phyloP scores from a whole-genome alignment of 148 eudicot species.

The Spergularia marina region DNA sequence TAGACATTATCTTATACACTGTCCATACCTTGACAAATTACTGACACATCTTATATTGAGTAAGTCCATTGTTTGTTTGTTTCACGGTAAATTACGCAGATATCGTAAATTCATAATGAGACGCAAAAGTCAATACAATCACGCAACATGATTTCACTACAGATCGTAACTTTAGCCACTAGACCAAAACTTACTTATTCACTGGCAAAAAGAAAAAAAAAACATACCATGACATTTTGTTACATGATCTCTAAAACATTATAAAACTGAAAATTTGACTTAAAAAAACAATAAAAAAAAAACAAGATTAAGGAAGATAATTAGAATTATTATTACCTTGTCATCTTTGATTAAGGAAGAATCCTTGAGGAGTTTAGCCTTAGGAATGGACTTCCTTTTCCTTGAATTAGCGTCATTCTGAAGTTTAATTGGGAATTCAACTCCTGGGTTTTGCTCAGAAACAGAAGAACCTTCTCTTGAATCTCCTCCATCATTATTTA shows the following conservation, averaged over 20 bases:
- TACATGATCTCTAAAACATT: too few species aligned
- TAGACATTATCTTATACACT: background rate
- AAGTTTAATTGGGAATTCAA: slow-evolving; percentile 33
- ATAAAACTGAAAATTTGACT: too few species aligned
- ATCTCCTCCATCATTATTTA: slow-evolving; percentile 36
- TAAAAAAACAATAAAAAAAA: too few species aligned
- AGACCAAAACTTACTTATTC: too few species aligned
- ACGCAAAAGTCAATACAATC: too few species aligned
- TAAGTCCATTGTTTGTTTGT: background rate
- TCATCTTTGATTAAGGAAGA: slow-evolving; percentile 23
- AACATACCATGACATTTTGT: too few species aligned
- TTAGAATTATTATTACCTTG: slow-evolving; percentile 17
- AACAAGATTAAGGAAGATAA: background rate
- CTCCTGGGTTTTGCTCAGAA: slow-evolving; percentile 73
- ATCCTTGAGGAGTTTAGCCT: slow-evolving; percentile 46
- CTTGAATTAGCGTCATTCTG: slow-evolving; percentile 47
- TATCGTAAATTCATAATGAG: background rate
- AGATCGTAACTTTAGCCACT: too few species aligned
- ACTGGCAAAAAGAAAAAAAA: too few species aligned
- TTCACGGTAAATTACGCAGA: background rate
- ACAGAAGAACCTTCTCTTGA: slow-evolving; percentile 73
- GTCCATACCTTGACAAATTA: too few species aligned
- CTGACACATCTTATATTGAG: too few species aligned
- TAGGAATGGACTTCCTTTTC: slow-evolving; percentile 66
- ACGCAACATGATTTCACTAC: too few species aligned